Conservation (phyloP, 345 rosid genomes). For the Eutrema heterophyllum region DNA sequence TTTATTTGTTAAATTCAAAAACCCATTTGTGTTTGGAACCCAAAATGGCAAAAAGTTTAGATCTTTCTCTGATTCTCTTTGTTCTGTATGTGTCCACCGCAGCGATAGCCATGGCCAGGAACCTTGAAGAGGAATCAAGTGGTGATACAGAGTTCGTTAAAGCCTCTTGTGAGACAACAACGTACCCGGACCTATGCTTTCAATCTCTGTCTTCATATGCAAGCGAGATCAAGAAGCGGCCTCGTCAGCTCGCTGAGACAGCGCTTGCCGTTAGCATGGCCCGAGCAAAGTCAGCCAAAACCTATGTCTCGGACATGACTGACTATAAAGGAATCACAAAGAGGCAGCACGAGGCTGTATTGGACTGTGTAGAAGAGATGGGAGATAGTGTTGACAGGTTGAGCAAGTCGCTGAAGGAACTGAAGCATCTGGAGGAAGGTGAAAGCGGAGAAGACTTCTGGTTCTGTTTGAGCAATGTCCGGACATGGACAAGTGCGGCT, state of each 20-base stretch:
- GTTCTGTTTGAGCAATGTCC: constrained; percentile 74
- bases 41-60: constrained; percentile 20
- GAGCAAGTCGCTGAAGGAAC: constrained; percentile 55
- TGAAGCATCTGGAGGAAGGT: constrained; percentile 43
- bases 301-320: constrained; percentile 45
- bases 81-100: constrained; percentile 20
- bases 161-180: constrained; percentile 54
- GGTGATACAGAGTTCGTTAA: constrained; percentile 42
- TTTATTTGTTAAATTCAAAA: not conserved
- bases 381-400: constrained; percentile 75
- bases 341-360: constrained; percentile 55
- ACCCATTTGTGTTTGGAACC: constrained; percentile 2
- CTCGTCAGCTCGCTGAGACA: constrained; percentile 53
- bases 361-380: constrained; percentile 72
- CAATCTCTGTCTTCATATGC: constrained; percentile 61
- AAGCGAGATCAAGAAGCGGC: constrained; percentile 53
- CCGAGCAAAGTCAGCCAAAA: constrained; percentile 51
- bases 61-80: constrained; percentile 19
- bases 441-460: constrained; percentile 51
- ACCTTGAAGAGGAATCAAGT: constrained; percentile 25
- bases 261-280: constrained; percentile 68
- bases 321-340: constrained; percentile 51
- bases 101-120: constrained; percentile 29
- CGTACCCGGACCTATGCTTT: constrained; percentile 61
- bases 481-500: constrained; percentile 98